Evolutionary conservation across 2,329 filamentous ascomycete species (phyloP), one percentile per base, ranked within the genome.

Genomic region (Fusarium metavorans): DNA sequence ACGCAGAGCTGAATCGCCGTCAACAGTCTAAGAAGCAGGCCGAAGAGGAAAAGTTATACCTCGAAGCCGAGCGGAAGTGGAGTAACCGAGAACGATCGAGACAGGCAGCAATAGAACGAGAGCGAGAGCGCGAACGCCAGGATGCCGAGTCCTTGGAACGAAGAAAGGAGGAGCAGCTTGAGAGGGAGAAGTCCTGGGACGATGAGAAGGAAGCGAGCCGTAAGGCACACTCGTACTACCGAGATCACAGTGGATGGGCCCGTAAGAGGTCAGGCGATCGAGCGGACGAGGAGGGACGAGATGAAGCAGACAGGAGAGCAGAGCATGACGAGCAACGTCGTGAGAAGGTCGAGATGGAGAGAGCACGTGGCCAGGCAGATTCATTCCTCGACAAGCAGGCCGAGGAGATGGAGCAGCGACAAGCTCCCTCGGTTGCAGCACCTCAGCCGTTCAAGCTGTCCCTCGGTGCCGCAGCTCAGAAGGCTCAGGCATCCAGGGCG

Each of bases 361-460:
- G 94, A 76, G 95, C 94, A 4, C 90, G 92, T 34, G 94, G 93
- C 64, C 92, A 95, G 90, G 95, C 95, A 11, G 95, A 98, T 82
- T 94, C 94, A 45, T 98, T 98, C 91, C 88, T 98, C 69, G 94
- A 95, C 75, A 90, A 92, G 70, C 94, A 97, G 81, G 94, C 93
- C 0, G 90, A 93, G 76, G 95, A 97, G 79, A 88, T 97, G 81
- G 90, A 89, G 75, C 83, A 86, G 50, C 84, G 86, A 50, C 79
- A 80, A 48, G 71, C 84, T 74, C 79, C 82, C 65, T 76, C 79
- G 8, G 84, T 81, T 2, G 80, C 85, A 11, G 89, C 90, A 66
- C 94, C 94, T 5, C 92, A 94, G 79, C 92, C 92, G 27, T 97
- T 98, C 89, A 98, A 98, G 83, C 89, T 98, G 67, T 98, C 95